Evolutionary conservation across 2,329 filamentous ascomycete genomes (phyloP), one percentile per base, ranked within the genome.

Genomic region (Ambrosiella beaveri): DNA sequence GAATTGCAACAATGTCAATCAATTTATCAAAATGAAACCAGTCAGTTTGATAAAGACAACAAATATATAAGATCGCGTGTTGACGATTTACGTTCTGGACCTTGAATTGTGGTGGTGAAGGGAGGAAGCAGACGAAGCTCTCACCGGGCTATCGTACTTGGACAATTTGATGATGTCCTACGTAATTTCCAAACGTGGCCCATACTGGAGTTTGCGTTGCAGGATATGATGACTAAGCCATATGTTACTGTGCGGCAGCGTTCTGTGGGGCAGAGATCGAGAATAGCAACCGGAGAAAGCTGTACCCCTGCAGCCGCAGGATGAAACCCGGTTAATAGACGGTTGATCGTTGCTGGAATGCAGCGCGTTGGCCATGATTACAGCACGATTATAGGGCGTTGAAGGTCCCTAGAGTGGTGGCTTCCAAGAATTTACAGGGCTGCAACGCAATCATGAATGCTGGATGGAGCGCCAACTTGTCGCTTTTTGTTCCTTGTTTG

Each of bases 181-280:
- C 45, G 56, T 52, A 60, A 60, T 56, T 56, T 60, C 56, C 56
- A 58, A 60, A 60, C 59, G 59, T 60, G 59, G 59, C 59, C 59
- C 59, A 60, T 60, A 57, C 59, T 50, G n/a, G 38, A 39, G 54
- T 35, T 57, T 57, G 35, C 37, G 55, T 50, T 44, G 55, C 50
- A 57, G 49, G 52, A 59, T 54, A 17, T 38, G 59, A 56, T 60
- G 56, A 60, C 41, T 60, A 50, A 60, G 45, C 56, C 11, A 47
- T 6, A 13, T 15, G n/a, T 47, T 15, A 51, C 27, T 35, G 35
- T 51, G 27, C 27, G n/a, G 17, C 17, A 11, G 8, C 8, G 17
- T 19, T 15, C 47, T 51, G 27, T 27, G 47, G 35, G 11, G 47
- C 17, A 19, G n/a, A 51, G 47, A 51, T 51, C 17, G 47, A 51